Conservation (phyloP, 148 eudicot genomes). For the Amaranthus palmeri region DNA sequence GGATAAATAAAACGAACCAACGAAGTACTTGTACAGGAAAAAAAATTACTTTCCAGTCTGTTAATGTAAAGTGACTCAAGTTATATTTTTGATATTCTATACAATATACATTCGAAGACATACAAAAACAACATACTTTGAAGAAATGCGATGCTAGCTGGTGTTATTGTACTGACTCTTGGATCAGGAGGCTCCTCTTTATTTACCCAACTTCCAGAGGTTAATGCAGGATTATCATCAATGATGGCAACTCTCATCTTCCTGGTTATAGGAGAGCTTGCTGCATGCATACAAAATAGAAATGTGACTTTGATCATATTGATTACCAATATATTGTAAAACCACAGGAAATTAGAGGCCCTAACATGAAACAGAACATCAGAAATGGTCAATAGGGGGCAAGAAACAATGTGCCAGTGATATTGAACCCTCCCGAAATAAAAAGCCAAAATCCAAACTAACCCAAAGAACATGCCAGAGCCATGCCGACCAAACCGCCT, state of each 20-base stretch:
- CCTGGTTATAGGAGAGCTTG: conserved; percentile 66
- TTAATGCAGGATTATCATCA: conserved; percentile 85
- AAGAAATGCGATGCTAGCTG: conserved; percentile 74
- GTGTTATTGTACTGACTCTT: conserved; percentile 96
- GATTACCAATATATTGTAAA: neutral
- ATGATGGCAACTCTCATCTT: conserved; percentile 74
- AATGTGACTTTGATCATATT: neutral
- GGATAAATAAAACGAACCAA: neutral
- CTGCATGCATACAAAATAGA: conserved; percentile 38
- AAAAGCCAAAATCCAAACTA: conserved; percentile 5
- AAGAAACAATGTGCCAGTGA: conserved; percentile 5
- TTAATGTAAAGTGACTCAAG: neutral
- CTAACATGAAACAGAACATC: neutral
- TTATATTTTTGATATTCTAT: neutral
- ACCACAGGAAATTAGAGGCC: neutral
- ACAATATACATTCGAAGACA: neutral
- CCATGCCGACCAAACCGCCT: conserved; percentile 99
- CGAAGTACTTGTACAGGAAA: neutral
- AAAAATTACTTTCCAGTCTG: neutral
- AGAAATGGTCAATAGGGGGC: neutral
- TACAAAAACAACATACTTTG: conserved; percentile 46
- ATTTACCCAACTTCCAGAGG: conserved; percentile 35
- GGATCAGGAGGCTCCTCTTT: conserved; percentile 85
- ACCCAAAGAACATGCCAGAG: conserved; percentile 93
- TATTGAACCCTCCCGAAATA: neutral